Base-by-base conservation (phyloP, 768 basidiomycete species). In the Pleurotus sapidus region DNA sequence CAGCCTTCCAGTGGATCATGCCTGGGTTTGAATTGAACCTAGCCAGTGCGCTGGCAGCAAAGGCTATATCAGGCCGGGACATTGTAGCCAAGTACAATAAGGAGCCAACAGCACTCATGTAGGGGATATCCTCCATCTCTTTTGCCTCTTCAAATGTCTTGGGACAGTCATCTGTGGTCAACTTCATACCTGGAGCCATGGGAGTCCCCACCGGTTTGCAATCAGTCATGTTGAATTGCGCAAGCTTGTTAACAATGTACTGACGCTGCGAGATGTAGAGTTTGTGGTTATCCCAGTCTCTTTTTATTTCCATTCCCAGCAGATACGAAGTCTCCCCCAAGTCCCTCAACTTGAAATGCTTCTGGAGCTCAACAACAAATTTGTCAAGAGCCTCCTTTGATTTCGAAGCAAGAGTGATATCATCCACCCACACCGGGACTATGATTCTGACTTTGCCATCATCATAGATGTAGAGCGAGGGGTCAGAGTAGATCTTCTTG, bases 1-100 rank as follows among this genome's bases (percentile, higher is more conserved):
- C 68, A 4, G 72, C 72, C 17, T 67, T 62, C 75, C 73, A 76
- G 60, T 78, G 77, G 0, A 17, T 30, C 6, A 45, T 18, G 0
- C 69, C 70, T 37, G 71, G 68, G 34, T 69, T 63, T 12, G 45
- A 40, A 43, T 56, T 61, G 67, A 67, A 73, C 20, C 20, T 20
- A 20, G 20, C 20, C 20, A 20, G 20, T 20, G 20, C 20, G 3
- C 20, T 20, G 3, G 20, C 20, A 20, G 20, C 20, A 20, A 20
- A 20, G 20, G 20, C 20, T 20, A 20, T 20, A 20, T 20, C 20
- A 20, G 20, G 20, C 20, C 20, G 20, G 20, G 20, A 20, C 20
- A 20, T 20, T 20, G 20, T 20, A 20, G 20, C 20, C 20, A 20
- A 20, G 20, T 20, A 20, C 20, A 66, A 61, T 6, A 74, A 61